Conservation (phyloP, 2,329 filamentous ascomycete species). For the Tricladium varicosporioides region DNA sequence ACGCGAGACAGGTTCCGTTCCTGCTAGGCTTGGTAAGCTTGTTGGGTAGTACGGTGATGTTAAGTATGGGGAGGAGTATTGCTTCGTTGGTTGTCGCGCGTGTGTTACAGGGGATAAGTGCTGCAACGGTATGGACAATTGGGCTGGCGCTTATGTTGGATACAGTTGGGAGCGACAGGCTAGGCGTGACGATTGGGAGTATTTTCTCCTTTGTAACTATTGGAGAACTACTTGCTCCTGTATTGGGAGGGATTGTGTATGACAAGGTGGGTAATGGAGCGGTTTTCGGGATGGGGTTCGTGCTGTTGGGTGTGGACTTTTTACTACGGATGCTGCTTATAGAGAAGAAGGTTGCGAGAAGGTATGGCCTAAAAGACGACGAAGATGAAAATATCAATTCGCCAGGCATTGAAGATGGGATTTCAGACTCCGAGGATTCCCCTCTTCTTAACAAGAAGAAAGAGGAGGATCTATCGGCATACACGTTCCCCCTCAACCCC, state of each 20-base stretch:
- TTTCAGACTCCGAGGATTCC: too few species aligned
- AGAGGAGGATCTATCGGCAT: too few species aligned
- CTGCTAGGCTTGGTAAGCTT: conserved; percentile 55
- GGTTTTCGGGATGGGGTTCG: conserved; percentile 56
- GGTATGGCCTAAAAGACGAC: conserved; percentile 33
- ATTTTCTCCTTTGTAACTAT: conserved; percentile 46
- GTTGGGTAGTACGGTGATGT: conserved; percentile 59
- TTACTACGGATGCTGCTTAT: conserved; percentile 57
- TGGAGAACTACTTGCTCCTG: conserved; percentile 52
- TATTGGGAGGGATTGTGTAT: conserved; percentile 51
- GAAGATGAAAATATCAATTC: too few species aligned
- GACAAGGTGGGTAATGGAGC: conserved; percentile 55
- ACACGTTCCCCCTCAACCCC: conserved; percentile 13
- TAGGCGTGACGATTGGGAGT: neutral
- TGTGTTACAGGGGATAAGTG: conserved; percentile 65
- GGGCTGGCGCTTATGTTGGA: conserved; percentile 60
- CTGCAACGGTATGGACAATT: conserved; percentile 72
- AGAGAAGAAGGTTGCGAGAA: conserved; percentile 58
- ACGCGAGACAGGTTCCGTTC: conserved; percentile 55
- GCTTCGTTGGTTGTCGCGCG: conserved; percentile 61
- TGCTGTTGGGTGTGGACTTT: conserved; percentile 55
- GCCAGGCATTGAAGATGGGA: too few species aligned
- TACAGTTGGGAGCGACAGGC: neutral
- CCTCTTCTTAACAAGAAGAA: too few species aligned
- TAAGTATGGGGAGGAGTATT: conserved; percentile 63